phyloP scores from a whole-genome alignment of 73 alveolate species.

The Paramecium bursaria region DNA sequence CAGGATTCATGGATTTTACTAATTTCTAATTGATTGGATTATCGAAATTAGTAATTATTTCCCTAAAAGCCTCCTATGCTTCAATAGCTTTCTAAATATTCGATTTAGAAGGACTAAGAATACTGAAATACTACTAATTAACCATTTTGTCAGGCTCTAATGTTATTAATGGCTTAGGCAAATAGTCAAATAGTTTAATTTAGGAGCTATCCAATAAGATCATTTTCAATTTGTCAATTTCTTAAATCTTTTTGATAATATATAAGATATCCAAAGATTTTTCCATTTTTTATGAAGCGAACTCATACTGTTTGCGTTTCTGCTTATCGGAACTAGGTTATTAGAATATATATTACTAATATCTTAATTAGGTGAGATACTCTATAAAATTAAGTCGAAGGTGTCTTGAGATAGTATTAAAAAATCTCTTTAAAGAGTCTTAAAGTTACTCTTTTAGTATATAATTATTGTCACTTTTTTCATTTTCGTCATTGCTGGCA shows the following conservation, averaged over 20 bases:
- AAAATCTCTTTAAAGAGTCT: no score
- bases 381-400: no score
- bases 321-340: no score
- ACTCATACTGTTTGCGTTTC: no score
- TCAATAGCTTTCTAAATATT: constrained; percentile 39
- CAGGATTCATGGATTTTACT: constrained; percentile 5
- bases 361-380: no score
- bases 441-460: no score
- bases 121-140: constrained; percentile 10
- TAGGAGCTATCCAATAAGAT: constrained; percentile 41
- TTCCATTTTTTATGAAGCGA: no score
- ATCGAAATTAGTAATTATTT: neutral
- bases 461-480: no score
- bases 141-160: neutral
- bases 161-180: constrained; percentile 54
- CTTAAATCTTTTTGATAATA: constrained; percentile 54
- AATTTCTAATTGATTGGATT: constrained; percentile 22
- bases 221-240: constrained; percentile 64
- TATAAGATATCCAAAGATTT: constrained; percentile 53
- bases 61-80: constrained; percentile 34
- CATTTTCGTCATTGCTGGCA: no score
- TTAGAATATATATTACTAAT: no score
- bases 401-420: no score
- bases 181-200: constrained; percentile 64
- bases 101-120: neutral